Conservation (phyloP, 2,329 filamentous ascomycete species). For the Microdochium nivale region DNA sequence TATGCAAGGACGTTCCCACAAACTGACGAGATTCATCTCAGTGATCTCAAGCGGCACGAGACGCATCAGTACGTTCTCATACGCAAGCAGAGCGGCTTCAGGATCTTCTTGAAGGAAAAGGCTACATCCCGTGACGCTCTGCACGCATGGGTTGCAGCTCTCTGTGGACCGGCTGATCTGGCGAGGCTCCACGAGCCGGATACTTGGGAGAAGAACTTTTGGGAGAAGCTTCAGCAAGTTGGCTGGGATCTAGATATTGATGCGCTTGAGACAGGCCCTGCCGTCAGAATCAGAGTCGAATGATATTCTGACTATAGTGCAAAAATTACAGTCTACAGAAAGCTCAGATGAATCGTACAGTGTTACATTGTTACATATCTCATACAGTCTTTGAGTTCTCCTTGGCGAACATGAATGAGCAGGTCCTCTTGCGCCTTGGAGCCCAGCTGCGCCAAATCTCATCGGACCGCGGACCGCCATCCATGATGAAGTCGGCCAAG, state of each 20-base stretch:
- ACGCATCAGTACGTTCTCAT: slow-evolving; percentile 54
- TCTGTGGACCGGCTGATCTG: slow-evolving; percentile 17
- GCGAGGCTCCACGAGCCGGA: slow-evolving; percentile 23
- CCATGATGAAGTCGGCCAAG: too few species aligned
- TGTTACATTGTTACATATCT: too few species aligned
- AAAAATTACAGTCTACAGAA: neutral
- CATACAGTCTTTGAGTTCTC: too few species aligned
- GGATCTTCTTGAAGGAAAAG: slow-evolving; percentile 56
- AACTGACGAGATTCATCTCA: slow-evolving; percentile 8
- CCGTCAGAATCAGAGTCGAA: slow-evolving; percentile 28
- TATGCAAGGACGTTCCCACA: slow-evolving; percentile 16
- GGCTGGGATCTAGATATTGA: slow-evolving; percentile 61
- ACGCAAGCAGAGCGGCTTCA: slow-evolving; percentile 32
- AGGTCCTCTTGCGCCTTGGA: too few species aligned
- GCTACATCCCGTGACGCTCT: slow-evolving; percentile 28
- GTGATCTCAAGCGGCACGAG: slow-evolving; percentile 40
- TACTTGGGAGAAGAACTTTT: slow-evolving; percentile 41
- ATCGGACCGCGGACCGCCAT: too few species aligned
- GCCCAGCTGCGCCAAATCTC: too few species aligned
- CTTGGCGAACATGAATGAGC: neutral
- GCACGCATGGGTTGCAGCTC: slow-evolving; percentile 28
- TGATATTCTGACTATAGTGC: slow-evolving; percentile 1
- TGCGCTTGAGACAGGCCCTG: slow-evolving; percentile 58
- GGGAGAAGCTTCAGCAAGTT: slow-evolving; percentile 27
- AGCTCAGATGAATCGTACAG: too few species aligned